phyloP scores from a whole-genome alignment of 768 basidiomycete genomes.

The Lanmaoa pseudosensibilis region DNA sequence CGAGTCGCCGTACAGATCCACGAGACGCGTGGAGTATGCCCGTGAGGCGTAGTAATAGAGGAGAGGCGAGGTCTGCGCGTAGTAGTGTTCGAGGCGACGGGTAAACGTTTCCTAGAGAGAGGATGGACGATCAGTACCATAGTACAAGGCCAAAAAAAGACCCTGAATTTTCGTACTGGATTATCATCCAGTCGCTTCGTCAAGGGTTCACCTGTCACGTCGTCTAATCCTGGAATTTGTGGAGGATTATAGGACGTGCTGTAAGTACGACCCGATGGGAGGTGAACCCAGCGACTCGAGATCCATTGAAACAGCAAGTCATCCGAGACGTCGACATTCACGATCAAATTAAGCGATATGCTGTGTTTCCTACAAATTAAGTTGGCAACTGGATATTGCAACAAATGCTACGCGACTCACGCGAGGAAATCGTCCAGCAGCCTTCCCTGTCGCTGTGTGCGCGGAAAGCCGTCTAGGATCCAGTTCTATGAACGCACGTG shows the following conservation, averaged over 20 bases:
- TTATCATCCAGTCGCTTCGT: constrained; percentile 84
- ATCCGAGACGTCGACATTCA: constrained; percentile 83
- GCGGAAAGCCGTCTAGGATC: constrained; percentile 90
- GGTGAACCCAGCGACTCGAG: constrained; percentile 82
- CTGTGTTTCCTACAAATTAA: constrained; percentile 48
- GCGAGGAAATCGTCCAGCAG: constrained; percentile 71
- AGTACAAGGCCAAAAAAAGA: neutral
- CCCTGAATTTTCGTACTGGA: constrained; percentile 52
- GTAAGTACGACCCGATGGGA: constrained; percentile 84
- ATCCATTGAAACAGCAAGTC: constrained; percentile 79
- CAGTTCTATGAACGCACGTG: constrained; percentile 56
- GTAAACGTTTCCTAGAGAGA: constrained; percentile 66
- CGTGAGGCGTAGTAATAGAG: constrained; percentile 62
- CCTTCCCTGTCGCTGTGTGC: constrained; percentile 77
- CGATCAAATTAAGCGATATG: constrained; percentile 71
- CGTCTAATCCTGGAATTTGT: constrained; percentile 73
- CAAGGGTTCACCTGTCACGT: constrained; percentile 81
- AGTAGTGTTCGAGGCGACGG: constrained; percentile 73
- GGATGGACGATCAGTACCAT: constrained; percentile 8
- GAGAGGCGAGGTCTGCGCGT: constrained; percentile 75
- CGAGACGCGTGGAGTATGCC: constrained; percentile 45
- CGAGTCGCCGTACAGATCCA: constrained; percentile 63
- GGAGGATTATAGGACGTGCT: constrained; percentile 86
- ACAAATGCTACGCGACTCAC: constrained; percentile 38
- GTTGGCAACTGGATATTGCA: neutral